Base-by-base conservation (phyloP, 2,329 filamentous ascomycete species). In the Exophiala viscosa region DNA sequence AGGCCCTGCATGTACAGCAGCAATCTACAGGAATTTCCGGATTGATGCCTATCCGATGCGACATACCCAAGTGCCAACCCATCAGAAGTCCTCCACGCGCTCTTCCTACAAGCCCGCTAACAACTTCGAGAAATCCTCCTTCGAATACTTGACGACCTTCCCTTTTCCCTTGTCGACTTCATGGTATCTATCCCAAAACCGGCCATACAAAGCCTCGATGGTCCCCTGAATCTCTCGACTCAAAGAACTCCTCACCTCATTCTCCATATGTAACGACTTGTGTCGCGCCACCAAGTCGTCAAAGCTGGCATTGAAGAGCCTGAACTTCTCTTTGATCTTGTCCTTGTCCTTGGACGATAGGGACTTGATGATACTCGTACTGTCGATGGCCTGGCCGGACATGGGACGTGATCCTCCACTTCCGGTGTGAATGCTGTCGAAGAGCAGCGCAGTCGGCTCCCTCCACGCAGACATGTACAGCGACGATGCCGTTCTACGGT, bases 121-220 rank as follows among this genome's bases (percentile, higher is more conserved):
- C 55, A 79, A 72, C 17, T 82, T 81, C 42, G 87, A 83, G 64
- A 99, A 85, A 43, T 84, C 82, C 36, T 78, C 78, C 76, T 96
- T 96, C 74, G 96, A 91, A 69, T 96, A 97, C 75, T 95, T 96
- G 69, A 95, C 90, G 71, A 97, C 95, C 72, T 99, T 99, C 62
- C 92, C 92, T 73, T 91, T 95, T 54, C 93, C 93, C 76, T 96
- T 96, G 73, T 97, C 92, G 60, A 97, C 85, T 72, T 97, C 93
- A 68, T 96, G 91, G 68, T 99, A 99, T 23, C 92, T 82, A 71
- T 97, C 93, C 84, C 90, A 97, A 73, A 99, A 99, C 41, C 93
- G 82, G 57, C 87, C 87, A 73, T 99, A 99, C 11, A 99, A 78
- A 49, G 92, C 91, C 73, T 97, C 92, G 50, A 99, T 85, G 73